Base-by-base conservation (phyloP, 176 grass and related monocot species). In the Rhynchospora tenuis region DNA sequence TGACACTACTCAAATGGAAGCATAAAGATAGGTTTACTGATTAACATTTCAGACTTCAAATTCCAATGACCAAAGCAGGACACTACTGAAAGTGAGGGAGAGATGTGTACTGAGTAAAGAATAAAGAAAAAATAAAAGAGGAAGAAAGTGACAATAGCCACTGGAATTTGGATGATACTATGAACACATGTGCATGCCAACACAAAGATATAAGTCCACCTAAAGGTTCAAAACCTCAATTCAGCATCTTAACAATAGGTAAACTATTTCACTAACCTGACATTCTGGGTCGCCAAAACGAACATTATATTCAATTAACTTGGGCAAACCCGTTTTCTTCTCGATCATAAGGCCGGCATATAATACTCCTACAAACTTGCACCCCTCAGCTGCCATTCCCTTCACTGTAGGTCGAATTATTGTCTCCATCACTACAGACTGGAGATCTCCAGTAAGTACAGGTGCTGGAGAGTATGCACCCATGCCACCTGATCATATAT, bases 291-390 rank as follows among this genome's bases (percentile, higher is more conserved):
- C 95, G 47, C 95, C 95, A 79, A 98, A 98, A 42, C 92, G 84
- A 6, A 93, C 95, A 71, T 94, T 98, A 62, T 98, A 94, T 61
- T 98, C 95, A 11, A 98, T 94, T 75, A 94, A 93, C 84, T 94
- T 98, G 71, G 95, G 92, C 48, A 98, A 79, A 17, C 95, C 90
- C 67, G 84, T 86, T 78, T 88, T 91, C 82, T 93, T 94, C 84
- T 98, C 95, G 7, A 94, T 90, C 90, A 98, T 98, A 86, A 98
- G 89, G 29, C 95, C 95, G 48, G 95, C 92, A 66, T 91, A 98
- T 54, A 98, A 59, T 64, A 91, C 92, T 22, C 92, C 95, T 82
- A 98, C 84, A 87, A 98, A 98, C 79, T 93, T 93, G 75, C 92
- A 91, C 15, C 90, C 92, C 88, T 98, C 92, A 4, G 90, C 87